Evolutionary conservation across 257 asterid species (phyloP), one percentile per base, ranked within the genome.

Genomic region (Oldenlandia corymbosa): DNA sequence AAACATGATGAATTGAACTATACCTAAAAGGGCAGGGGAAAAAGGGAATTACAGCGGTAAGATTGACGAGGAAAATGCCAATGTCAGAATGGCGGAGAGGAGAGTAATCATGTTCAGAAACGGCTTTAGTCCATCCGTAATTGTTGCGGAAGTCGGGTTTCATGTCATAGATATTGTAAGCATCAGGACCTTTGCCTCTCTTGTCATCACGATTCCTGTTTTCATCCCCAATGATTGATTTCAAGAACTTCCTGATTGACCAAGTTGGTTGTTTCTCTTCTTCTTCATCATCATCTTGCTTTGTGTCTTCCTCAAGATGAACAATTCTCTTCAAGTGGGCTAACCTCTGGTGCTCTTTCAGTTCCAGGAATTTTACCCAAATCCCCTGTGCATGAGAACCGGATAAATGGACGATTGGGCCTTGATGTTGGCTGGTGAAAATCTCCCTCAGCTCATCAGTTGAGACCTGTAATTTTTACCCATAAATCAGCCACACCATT

Each of bases 41-140:
- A 14, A 45, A 34, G 9, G 39, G 63, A 21, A 11, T 65, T 84
- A 86, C 98, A 75, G 95, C 95, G 0, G 88, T 75, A 45, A 92
- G 95, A 70, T 85, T 82, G 76, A 89, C 97, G 0, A 87, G 83
- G 51, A 78, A 92, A 58, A 87, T 62, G 12, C 95, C 88, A 2
- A 83, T 26, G 64, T 84, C 84, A 0, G 86, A 75, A 4, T 79
- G 74, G 13, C 48, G 37, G 17, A 92, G 92, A 46, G 94, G 91
- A 17, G 74, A 52, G 60, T 89, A 92, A 50, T 85, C 88, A 3
- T 73, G 32, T 59, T 83, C 77, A 13, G 83, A 87, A 64, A 92
- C 67, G 0, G 95, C 99, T 42, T 69, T 49, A 80, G 95, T 92
- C 86, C 80, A 89, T 0, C 99, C 99, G 5, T 87, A 89, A 10